These are phyloP conservation scores for Ustilago xerochloae DNA, from an alignment of 1,284 basidiomycete genomes.

Conservation along the genomic window DNA sequence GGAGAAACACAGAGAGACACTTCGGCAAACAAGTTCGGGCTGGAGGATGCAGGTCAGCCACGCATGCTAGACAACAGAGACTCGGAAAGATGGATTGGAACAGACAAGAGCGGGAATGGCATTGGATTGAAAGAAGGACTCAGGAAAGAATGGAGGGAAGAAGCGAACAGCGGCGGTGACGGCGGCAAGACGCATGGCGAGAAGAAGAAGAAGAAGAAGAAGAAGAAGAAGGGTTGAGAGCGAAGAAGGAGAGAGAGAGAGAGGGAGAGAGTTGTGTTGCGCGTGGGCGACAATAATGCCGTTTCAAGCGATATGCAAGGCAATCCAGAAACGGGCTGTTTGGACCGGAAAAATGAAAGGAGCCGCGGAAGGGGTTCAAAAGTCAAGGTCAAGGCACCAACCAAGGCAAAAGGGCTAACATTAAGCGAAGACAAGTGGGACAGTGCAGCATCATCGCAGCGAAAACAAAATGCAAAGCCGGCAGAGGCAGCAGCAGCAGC, in stretches of 20 bases:
- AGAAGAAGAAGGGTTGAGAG: neutral
- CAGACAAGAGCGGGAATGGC: neutral
- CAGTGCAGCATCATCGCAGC: too few relatives aligned
- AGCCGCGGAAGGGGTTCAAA: slow-evolving; percentile 17
- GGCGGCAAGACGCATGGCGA: slow-evolving; percentile 3
- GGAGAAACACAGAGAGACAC: neutral
- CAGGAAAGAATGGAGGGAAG: neutral
- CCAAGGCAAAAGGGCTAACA: neutral
- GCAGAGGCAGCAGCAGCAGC: too few relatives aligned
- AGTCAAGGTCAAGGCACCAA: neutral
- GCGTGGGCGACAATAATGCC: slow-evolving; percentile 4
- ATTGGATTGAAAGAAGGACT: neutral
- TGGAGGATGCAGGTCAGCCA: slow-evolving; percentile 12
- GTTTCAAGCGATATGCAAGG: neutral
- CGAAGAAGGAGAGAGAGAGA: neutral
- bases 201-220: neutral
- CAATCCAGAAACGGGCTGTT: neutral
- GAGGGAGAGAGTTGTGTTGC: too few relatives aligned
- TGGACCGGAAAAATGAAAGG: slow-evolving; percentile 22
- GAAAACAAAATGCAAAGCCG: too few relatives aligned
- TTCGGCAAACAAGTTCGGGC: slow-evolving; percentile 15
- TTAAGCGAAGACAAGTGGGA: neutral
- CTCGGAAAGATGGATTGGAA: neutral
- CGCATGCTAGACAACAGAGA: neutral
- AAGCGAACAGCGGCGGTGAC: neutral